Evolutionary conservation across 1,284 basidiomycete genomes (phyloP).

Genomic region (Mycena citricolor): DNA sequence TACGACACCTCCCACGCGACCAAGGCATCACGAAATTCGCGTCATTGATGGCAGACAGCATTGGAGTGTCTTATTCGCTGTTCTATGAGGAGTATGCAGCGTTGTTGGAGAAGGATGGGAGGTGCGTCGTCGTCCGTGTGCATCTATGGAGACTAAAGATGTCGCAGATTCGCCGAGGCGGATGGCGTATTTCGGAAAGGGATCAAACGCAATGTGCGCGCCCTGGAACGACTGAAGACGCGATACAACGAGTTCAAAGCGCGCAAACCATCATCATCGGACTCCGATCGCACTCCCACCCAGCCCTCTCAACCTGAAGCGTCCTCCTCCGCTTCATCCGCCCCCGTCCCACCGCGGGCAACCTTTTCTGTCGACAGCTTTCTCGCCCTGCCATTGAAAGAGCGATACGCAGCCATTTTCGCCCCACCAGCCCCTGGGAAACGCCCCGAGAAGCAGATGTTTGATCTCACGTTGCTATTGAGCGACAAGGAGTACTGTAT

Average conservation of each 20-base stretch:
- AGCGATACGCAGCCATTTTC: slow-evolving; percentile 68
- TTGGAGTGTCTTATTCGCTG: slow-evolving; percentile 78
- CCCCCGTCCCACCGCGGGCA: slow-evolving; percentile 28
- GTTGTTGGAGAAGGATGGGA: slow-evolving; percentile 71
- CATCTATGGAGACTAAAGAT: slow-evolving; percentile 68
- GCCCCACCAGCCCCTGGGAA: slow-evolving; percentile 64
- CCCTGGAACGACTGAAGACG: slow-evolving; percentile 82
- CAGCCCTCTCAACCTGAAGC: slow-evolving; percentile 43
- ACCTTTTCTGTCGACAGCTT: slow-evolving; percentile 20
- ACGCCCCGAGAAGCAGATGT: slow-evolving; percentile 66
- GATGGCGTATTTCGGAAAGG: slow-evolving; percentile 85
- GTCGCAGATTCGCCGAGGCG: slow-evolving; percentile 71
- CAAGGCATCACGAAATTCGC: slow-evolving; percentile 75
- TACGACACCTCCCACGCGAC: slow-evolving; percentile 68
- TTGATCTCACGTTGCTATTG: slow-evolving; percentile 66
- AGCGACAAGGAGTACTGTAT: slow-evolving; percentile 71
- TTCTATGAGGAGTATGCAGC: slow-evolving; percentile 92
- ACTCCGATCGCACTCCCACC: slow-evolving; percentile 44
- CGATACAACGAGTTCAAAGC: slow-evolving; percentile 82
- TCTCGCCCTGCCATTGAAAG: slow-evolving; percentile 26
- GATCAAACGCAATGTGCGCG: slow-evolving; percentile 79
- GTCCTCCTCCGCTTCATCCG: slow-evolving; percentile 28
- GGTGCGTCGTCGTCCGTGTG: slow-evolving; percentile 51
- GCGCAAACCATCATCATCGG: slow-evolving; percentile 32
- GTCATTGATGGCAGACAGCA: slow-evolving; percentile 86